Evolutionary conservation across 371 early-diverging fungal genomes (phyloP), one percentile per base, ranked within the genome.

Genomic region (Lichtheimia corymbifera): DNA sequence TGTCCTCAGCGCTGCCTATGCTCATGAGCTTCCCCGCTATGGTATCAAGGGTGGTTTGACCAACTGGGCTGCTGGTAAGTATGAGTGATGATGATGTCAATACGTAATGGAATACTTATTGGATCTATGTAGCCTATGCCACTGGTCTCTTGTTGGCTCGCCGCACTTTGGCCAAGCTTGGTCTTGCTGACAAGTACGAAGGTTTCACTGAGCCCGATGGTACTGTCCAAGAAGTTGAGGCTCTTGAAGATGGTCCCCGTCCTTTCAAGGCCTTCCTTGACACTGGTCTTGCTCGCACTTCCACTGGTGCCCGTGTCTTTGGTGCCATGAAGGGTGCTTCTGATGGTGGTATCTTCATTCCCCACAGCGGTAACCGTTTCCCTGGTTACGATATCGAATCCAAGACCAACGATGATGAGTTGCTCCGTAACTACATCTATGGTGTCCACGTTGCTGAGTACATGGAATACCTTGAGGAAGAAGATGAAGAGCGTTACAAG

Each of bases 271-370:
- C 93, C 68, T 99, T 93, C 94, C 89, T 99, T 62, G 99, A 99
- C 87, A 95, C 97, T 63, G 99, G 99, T 86, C 91, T 99, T 62
- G 91, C 91, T 80, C 94, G 99, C 79, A 94, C 99, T 83, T 96
- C 99, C 83, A 99, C 97, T 66, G 99, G 99, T 78, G 93, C 97
- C 77, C 94, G 95, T 86, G 94, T 99, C 77, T 99, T 99, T 74
- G 97, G 92, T 77, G 99, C 96, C 82, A 91, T 99, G 89, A 99
- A 99, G 93, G 99, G 99, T 85, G 99, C 99, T 71, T 96, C 95
- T 75, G 99, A 99, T 87, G 99, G 99, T 83, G 99, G 99, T 82
- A 80, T 99, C 74, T 89, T 86, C 80, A 88, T 99, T 71, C 99
- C 99, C 73, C 99, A 99, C 95, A 86, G 88, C 71, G 97, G 97